Conservation (phyloP, 345 rosid genomes). For the Linum tenue region DNA sequence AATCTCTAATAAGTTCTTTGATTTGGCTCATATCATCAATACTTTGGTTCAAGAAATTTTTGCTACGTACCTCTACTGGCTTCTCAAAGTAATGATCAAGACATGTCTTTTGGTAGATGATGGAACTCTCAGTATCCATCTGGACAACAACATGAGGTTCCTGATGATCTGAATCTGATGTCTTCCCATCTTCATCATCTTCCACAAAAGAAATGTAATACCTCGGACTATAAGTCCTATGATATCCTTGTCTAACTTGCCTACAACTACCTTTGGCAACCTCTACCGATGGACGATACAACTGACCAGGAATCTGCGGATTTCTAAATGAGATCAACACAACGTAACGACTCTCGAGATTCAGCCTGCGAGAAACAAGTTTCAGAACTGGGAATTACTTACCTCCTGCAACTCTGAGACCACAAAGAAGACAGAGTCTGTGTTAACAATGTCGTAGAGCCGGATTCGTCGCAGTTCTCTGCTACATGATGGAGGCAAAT, state of each 20-base stretch:
- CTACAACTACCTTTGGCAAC: conserved; percentile 60
- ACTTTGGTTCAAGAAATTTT: background rate
- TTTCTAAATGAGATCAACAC: background rate
- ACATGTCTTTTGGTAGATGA: conserved; percentile 73
- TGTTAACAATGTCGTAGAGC: conserved; percentile 65
- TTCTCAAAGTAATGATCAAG: conserved; percentile 65
- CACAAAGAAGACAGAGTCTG: conserved; percentile 65
- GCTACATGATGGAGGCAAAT: conserved; percentile 45
- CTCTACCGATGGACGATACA: conserved; percentile 68
- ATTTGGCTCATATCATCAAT: background rate
- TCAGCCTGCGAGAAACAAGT: background rate
- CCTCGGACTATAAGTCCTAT: conserved; percentile 43
- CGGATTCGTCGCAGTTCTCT: conserved; percentile 71
- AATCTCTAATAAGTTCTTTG: no score
- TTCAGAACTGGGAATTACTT: background rate
- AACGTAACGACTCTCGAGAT: background rate
- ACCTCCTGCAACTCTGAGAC: conserved; percentile 83
- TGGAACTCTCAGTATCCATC: conserved; percentile 87
- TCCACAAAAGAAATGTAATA: conserved; percentile 54
- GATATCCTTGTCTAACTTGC: conserved; percentile 48
- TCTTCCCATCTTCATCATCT: conserved; percentile 27
- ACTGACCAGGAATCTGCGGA: conserved; percentile 50
- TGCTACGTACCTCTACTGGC: conserved; percentile 53
- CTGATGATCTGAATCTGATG: conserved; percentile 18
- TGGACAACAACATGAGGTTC: conserved; percentile 59